These are phyloP conservation scores for Westerdykella ornata DNA, from an alignment of 2,329 filamentous ascomycete genomes.

Conservation along the genomic window DNA sequence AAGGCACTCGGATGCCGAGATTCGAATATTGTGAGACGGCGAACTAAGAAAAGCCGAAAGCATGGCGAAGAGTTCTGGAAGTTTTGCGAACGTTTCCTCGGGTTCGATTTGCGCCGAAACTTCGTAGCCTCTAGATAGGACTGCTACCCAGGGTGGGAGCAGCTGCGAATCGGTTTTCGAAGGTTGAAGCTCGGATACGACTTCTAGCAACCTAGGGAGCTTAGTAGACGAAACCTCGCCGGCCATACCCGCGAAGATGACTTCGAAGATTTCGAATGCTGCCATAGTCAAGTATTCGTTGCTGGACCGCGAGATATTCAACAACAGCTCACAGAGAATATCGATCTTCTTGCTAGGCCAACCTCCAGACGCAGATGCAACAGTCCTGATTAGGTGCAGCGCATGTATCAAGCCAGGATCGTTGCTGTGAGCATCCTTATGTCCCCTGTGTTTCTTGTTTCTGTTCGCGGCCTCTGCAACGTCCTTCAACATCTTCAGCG, in stretches of 20 bases:
- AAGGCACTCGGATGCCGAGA: conserved; percentile 90
- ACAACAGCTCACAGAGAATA: conserved; percentile 76
- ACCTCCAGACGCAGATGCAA: conserved; percentile 78
- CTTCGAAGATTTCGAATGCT: conserved; percentile 93
- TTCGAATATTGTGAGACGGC: conserved; percentile 82
- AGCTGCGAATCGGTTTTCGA: conserved; percentile 91
- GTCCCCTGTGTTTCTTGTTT: conserved; percentile 55
- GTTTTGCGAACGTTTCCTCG: conserved; percentile 83
- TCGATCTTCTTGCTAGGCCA: conserved; percentile 98
- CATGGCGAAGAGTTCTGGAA: conserved; percentile 77
- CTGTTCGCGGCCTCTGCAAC: conserved; percentile 66
- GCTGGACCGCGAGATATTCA: conserved; percentile 80
- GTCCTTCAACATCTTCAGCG: conserved; percentile 71
- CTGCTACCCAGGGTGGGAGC: conserved; percentile 92
- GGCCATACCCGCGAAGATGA: conserved; percentile 88
- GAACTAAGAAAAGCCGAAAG: conserved; percentile 78
- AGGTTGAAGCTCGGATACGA: conserved; percentile 85
- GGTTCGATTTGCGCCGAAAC: conserved; percentile 83
- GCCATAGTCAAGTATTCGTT: conserved; percentile 97
- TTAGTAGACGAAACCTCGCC: conserved; percentile 84
- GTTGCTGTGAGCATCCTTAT: conserved; percentile 52
- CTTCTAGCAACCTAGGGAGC: conserved; percentile 79
- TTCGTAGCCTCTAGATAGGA: conserved; percentile 88
- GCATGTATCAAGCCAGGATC: conserved; percentile 87
- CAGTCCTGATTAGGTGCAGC: conserved; percentile 82